Percentiles rank a stretch among this genome's conserved stretches.
phyloP scores from a whole-genome alignment of 2,329 filamentous ascomycete genomes.

The Phialophora verrucosa region DNA sequence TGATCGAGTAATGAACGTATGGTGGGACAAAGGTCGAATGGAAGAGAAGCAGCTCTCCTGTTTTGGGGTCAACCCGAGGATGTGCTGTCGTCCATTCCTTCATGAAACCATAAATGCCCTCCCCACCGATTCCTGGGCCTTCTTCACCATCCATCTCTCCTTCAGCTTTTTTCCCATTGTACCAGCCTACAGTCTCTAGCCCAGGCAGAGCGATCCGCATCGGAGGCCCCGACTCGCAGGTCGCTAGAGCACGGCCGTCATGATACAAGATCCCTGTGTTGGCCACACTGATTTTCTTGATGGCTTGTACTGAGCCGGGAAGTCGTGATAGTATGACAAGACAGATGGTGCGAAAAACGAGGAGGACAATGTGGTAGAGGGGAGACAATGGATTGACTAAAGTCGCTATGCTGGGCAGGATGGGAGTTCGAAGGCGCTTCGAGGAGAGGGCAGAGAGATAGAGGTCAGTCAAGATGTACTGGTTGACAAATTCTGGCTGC shows the following conservation, averaged over 20 bases:
- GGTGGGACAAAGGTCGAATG: slow-evolving; percentile 70
- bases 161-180: slow-evolving; percentile 64
- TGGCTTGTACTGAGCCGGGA: slow-evolving; percentile 60
- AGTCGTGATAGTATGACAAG: slow-evolving; percentile 64
- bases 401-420: slow-evolving; percentile 71
- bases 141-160: slow-evolving; percentile 37
- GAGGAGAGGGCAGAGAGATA: slow-evolving; percentile 62
- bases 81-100: slow-evolving; percentile 72
- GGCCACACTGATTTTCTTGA: slow-evolving; percentile 73
- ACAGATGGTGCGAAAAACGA: slow-evolving; percentile 63
- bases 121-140: slow-evolving; percentile 58
- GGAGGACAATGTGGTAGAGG: slow-evolving; percentile 56
- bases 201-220: slow-evolving; percentile 68
- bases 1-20: slow-evolving; percentile 70
- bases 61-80: slow-evolving; percentile 68
- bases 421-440: slow-evolving; percentile 57
- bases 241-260: slow-evolving; percentile 70
- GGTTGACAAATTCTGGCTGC: slow-evolving; percentile 70
- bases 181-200: slow-evolving; percentile 74
- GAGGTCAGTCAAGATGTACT: slow-evolving; percentile 71
- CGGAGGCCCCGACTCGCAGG: slow-evolving; percentile 73
- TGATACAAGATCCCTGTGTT: slow-evolving; percentile 72
- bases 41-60: slow-evolving; percentile 70
- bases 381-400: slow-evolving; percentile 65
- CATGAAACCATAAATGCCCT: slow-evolving; percentile 65